phyloP scores from a whole-genome alignment of 1,139 yeast species.

The Groenewaldozyma sp. region DNA sequence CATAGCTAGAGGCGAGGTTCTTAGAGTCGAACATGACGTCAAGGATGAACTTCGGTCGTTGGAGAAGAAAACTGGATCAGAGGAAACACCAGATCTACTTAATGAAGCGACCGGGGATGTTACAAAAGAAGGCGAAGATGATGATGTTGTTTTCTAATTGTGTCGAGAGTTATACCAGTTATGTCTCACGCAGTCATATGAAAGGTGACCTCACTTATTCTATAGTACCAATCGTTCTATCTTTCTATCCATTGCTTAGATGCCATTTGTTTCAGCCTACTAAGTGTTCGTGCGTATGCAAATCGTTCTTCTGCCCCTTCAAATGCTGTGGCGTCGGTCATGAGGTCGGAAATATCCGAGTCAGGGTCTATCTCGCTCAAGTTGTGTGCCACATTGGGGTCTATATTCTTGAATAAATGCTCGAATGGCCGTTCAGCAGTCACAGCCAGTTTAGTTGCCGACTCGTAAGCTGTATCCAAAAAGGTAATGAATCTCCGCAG shows the following conservation, averaged over 20 bases:
- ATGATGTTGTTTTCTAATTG: conserved; percentile 12
- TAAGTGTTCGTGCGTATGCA: conserved; percentile 92
- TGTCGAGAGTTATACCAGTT: too few relatives aligned
- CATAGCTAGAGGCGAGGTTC: conserved; percentile 8
- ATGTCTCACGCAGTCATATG: too few relatives aligned
- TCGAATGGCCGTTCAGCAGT: conserved; percentile 82
- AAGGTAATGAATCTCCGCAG: conserved; percentile 89
- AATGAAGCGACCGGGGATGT: conserved; percentile 6
- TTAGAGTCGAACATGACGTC: not conserved
- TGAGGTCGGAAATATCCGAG: conserved; percentile 64
- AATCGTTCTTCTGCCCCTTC: conserved; percentile 87
- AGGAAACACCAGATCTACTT: conserved; percentile 4
- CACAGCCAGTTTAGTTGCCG: conserved; percentile 76
- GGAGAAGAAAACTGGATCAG: conserved; percentile 4
- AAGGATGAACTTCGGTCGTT: not conserved
- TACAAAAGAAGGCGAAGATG: conserved; percentile 8
- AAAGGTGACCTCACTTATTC: too few relatives aligned
- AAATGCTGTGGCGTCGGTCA: conserved; percentile 48
- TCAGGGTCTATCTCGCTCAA: conserved; percentile 43
- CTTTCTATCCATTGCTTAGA: conserved; percentile 65
- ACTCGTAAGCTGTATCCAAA: conserved; percentile 89
- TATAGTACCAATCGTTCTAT: too few relatives aligned
- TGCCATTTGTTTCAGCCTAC: conserved; percentile 88
- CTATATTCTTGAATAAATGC: conserved; percentile 78
- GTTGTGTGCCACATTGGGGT: too few relatives aligned